Evolutionary conservation across 2,329 filamentous ascomycete species (phyloP), one percentile per base, ranked within the genome.

Genomic region (Thyridium curvatum): DNA sequence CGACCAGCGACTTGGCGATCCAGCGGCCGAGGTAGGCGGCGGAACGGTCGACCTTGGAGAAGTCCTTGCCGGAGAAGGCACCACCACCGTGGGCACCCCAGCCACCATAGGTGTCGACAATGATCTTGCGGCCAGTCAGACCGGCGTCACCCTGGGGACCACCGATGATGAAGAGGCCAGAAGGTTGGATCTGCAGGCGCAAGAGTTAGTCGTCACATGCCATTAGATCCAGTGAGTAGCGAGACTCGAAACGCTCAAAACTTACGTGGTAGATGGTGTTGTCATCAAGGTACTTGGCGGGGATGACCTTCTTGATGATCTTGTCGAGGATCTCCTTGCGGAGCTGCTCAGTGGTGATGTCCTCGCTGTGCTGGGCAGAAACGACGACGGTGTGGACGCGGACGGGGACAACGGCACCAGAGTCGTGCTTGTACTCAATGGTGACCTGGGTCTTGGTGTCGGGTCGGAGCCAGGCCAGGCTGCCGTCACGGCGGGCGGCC

Each of bases 401-500:
- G 60, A 86, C 72, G 55, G 93, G 93, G 50, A 96, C 72, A 58
- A 98, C 93, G 49, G 89, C 93, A 63, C 93, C 89, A 62, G 82
- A 81, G 64, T 98, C 93, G 70, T 97, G 87, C 69, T 88, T 86
- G 77, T 98, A 98, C 81, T 98, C 93, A 58, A 98, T 77, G 51
- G 93, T 98, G 67, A 98, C 91, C 73, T 98, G 93, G 49, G 93
- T 98, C 86, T 98, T 98, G 74, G 93, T 98, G 72, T 98, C 93
- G 49, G 93, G 93, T 64, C 91, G 82, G 60, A 98, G 77, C 93
- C 93, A 98, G 46, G 91, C 84, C 47, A 96, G 77, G 61, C 75
- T 75, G 58, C 93, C 93, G 61, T 94, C 79, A 51, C 86, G 84
- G 61, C 91, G 87, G 60, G 91, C 89, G 55, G 82, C 77, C 49